Base-by-base conservation (phyloP, 2,329 filamentous ascomycete species). In the Fusarium chlamydosporum region DNA sequence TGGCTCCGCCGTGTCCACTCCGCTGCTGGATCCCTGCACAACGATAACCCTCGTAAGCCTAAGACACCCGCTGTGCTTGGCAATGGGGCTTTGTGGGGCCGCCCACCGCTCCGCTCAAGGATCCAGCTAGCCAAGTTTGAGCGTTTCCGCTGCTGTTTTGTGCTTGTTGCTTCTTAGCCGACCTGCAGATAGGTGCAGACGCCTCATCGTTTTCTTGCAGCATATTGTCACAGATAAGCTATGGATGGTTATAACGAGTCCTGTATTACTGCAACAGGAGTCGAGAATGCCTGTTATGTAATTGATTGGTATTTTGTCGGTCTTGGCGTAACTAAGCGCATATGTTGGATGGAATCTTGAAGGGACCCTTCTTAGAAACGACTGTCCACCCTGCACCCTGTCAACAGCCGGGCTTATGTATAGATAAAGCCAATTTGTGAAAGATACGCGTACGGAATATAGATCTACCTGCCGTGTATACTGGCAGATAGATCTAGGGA, bases 1-100 rank as follows among this genome's bases (percentile, higher is more conserved):
- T 70, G 61, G 66, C 66, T 68, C 66, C 66, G 66, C 66, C 33
- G 23, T 40, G 18, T 46, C 62, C 57, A 62, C 62, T 69, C 67
- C 62, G 67, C 66, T 45, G 45, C 13, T 34, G 43, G 47, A 65
- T 35, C 66, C 66, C 38, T 70, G 61, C 42, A 52, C 27, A 38
- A n/a, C n/a, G n/a, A n/a, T n/a, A n/a, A 46, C 16, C 37, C 41
- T 67, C 57, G 34, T 48, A 47, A 45, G 33, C 46, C 48, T 33
- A 61, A 50, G 57, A 61, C 64, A 66, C 62, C 53, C 6, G 34
- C 62, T 20, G 7, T 3, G 23, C 67, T 69, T 70, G 67, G 67
- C 67, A 57, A 58, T 58, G 62, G n/a, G 13, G 53, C 9, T 26
- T 4, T 40, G 54, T 70, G 67, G 67, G 67, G 67, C 67, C 67